Evolutionary conservation across 2,329 filamentous ascomycete genomes (phyloP), one percentile per base, ranked within the genome.

Genomic region (Aphanoascus verrucosus): DNA sequence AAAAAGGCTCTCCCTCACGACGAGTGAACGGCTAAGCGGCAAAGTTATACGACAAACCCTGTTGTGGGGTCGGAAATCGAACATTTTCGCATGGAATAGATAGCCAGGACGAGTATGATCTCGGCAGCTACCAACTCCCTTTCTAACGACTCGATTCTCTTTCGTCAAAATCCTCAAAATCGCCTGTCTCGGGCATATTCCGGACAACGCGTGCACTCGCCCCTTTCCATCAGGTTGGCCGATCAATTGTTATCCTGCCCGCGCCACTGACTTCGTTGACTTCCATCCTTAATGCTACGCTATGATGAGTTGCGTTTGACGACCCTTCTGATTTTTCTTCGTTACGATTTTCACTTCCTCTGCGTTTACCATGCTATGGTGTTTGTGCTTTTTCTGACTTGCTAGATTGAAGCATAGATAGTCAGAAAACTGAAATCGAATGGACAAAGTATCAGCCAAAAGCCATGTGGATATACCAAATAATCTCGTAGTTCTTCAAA

Each of bases 331-430:
- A 9, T 41, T 42, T 50, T 34, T 43, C 12, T 12, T 28, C 23
- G 3, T 28, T 28, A 28, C 23, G 23, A 28, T 12, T 20, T 37
- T 17, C 32, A 11, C 17, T 38, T 52, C 12, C n/a, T 8, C 20
- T 50, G 8, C 38, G 31, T 20, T 54, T 42, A 19, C 45, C 44
- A 52, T 49, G 47, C 23, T 44, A 32, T 19, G 17, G 32, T 41
- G 17, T 47, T 43, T 17, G 20, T 52, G 32, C 50, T 46, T 52
- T 52, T 20, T n/a, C 28, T 7, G 19, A 41, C 14, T 47, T 23
- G 48, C 20, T 48, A 49, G 37, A 48, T 40, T 31, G 44, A 54
- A 42, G 37, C 23, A 52, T 56, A 56, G 52, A 54, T 49, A 45
- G 43, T 49, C 45, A 32, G 51, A 53, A 46, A 9, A 52, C 11